phyloP scores from a whole-genome alignment of 768 basidiomycete species.

The Amanita jacksonii region DNA sequence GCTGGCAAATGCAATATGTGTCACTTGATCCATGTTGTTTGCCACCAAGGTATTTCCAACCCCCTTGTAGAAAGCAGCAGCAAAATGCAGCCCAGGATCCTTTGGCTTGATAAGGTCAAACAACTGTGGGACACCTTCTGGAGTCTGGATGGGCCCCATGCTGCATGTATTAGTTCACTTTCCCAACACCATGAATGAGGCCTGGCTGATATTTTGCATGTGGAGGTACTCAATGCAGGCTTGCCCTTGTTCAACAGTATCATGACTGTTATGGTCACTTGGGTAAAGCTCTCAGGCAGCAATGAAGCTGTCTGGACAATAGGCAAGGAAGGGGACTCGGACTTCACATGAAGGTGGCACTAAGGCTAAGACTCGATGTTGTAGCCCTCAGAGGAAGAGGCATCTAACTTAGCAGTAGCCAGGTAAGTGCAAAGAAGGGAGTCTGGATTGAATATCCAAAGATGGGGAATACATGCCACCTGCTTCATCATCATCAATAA shows the following conservation, averaged over 20 bases:
- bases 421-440: too few relatives aligned
- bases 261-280: too few relatives aligned
- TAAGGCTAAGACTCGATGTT: too few relatives aligned
- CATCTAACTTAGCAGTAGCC: too few relatives aligned
- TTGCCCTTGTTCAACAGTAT: constrained; percentile 82
- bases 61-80: constrained; percentile 86
- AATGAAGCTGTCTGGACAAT: too few relatives aligned
- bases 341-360: too few relatives aligned
- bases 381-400: too few relatives aligned
- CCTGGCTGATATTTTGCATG: constrained; percentile 82
- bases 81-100: constrained; percentile 67
- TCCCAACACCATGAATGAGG: constrained; percentile 87
- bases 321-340: too few relatives aligned
- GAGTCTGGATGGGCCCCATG: constrained; percentile 44
- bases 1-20: constrained; percentile 73
- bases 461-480: too few relatives aligned
- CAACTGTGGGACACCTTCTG: constrained; percentile 83
- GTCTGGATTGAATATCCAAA: too few relatives aligned
- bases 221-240: constrained; percentile 88
- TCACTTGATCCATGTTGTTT: constrained; percentile 85
- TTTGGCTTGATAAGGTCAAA: constrained; percentile 96
- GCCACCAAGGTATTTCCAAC: constrained; percentile 85
- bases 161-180: constrained; percentile 41
- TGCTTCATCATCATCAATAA: too few relatives aligned
- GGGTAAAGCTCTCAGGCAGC: too few relatives aligned